phyloP scores from a whole-genome alignment of 2,329 filamentous ascomycete species.

The Dothidotthia symphoricarpi region DNA sequence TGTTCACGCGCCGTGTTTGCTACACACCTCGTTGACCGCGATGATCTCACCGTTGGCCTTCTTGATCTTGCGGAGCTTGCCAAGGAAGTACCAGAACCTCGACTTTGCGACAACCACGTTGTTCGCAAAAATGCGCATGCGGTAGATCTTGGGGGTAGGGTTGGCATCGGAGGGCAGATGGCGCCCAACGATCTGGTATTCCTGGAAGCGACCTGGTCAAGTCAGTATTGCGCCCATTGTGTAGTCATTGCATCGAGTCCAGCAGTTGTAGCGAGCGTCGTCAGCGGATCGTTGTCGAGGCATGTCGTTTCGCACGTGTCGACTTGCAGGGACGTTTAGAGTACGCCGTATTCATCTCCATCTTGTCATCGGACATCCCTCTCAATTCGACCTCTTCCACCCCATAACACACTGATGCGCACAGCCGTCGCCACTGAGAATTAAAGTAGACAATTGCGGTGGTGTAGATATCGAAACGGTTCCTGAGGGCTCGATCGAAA shows the following conservation, averaged over 20 bases:
- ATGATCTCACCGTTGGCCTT: slow-evolving; percentile 99
- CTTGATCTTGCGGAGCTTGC: slow-evolving; percentile 99
- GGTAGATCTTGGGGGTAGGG: slow-evolving; percentile 97
- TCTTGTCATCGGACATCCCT: no score
- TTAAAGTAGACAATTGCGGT: background rate
- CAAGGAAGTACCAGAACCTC: slow-evolving; percentile 99
- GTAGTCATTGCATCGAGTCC: slow-evolving; percentile 7
- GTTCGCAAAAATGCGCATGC: slow-evolving; percentile 99
- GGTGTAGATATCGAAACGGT: slow-evolving; percentile 5
- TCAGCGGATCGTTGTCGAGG: background rate
- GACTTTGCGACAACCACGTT: slow-evolving; percentile 99
- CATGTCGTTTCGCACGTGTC: no score
- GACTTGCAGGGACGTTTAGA: no score
- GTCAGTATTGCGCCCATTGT: slow-evolving; percentile 25
- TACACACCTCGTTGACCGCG: slow-evolving; percentile 86
- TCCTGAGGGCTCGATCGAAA: slow-evolving; percentile 20
- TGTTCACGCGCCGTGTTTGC: background rate
- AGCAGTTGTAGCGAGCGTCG: slow-evolving; percentile 32
- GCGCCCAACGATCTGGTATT: slow-evolving; percentile 99
- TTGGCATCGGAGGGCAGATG: slow-evolving; percentile 97
- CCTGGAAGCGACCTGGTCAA: slow-evolving; percentile 89
- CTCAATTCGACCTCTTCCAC: background rate
- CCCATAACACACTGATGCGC: background rate
- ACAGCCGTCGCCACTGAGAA: background rate
- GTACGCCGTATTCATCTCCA: no score